Base-by-base conservation (phyloP, 2,329 filamentous ascomycete genomes). In the Capronia epimyces region DNA sequence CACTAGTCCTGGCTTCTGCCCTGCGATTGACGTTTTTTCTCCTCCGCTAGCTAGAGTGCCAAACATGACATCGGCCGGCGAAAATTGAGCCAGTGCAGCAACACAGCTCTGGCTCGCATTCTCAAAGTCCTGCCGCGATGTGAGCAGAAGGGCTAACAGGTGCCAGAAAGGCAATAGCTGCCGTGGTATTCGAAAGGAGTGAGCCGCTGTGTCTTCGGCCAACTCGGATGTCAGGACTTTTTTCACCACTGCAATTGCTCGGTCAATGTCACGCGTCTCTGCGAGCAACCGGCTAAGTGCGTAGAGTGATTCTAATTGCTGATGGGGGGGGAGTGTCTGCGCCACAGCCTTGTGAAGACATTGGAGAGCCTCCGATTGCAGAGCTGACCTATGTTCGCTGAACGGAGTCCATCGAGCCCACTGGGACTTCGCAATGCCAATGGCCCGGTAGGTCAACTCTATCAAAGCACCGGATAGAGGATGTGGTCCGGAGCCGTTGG, bases 81-180 rank as follows among this genome's bases (percentile, higher is more conserved):
- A 82, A 62, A 95, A 94, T 64, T 95, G 88, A 60, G 95, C 89
- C 64, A 97, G 86, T 2, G 89, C 90, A 21, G 88, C 89, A 65
- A 95, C 89, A 60, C 90, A 97, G 25, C 89, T 85, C 62, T 84
- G 83, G 22, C 81, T 79, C 1, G 93, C 90, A 66, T 87, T 85
- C 43, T 81, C 73, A 62, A 87, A 95, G 56, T 96, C 89, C 59
- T 95, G 86, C 57, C 87, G 83, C 1, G 89, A 88, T 59, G 88
- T 95, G 24, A 97, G 71, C 18, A 97, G 75, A 20, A 98, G 75
- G 0, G 89, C 84, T 41, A 98, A 76, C 13, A 98, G 76, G 72
- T 98, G 93, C 90, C 93, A 96, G 20, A 96, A 70, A 2, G 90
- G 84, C 20, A 97, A 82, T n/a, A 81, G 63, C 55, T 77, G 76